These are phyloP conservation scores for Ploettnerulaceae sp. DNA, from an alignment of 2,329 filamentous ascomycete species.

Conservation along the genomic window DNA sequence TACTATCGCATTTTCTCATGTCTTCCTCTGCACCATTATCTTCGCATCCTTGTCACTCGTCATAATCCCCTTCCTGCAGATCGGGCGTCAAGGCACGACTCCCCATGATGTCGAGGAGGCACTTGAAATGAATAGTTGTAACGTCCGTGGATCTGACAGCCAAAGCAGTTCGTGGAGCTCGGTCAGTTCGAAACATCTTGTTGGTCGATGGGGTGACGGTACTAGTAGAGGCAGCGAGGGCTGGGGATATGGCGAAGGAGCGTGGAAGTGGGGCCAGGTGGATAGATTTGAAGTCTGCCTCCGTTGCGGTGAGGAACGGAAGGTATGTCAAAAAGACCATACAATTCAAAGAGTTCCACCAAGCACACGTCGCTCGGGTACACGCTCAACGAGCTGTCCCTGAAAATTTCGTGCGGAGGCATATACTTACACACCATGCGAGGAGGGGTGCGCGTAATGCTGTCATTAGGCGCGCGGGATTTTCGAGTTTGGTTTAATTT, in stretches of 20 bases:
- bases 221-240: not conserved
- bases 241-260: not conserved
- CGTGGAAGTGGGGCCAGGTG: not conserved
- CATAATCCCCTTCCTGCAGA: conserved; percentile 47
- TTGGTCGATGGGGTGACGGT: conserved; percentile 5
- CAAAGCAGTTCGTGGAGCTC: conserved; percentile 1
- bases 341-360: too few species aligned
- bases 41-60: conserved; percentile 41
- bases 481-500: too few species aligned
- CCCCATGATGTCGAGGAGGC: not conserved
- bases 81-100: conserved; percentile 46
- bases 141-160: not conserved
- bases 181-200: not conserved
- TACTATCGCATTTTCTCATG: conserved; percentile 44
- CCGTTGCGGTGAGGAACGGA: conserved; percentile 1
- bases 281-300: conserved; percentile 2
- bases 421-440: too few species aligned
- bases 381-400: too few species aligned
- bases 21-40: conserved; percentile 46
- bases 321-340: too few species aligned
- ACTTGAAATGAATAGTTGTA: not conserved
- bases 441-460: too few species aligned
- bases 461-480: too few species aligned
- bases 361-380: too few species aligned
- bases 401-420: too few species aligned